Evolutionary conservation across 2,329 filamentous ascomycete genomes (phyloP).

Genomic region (Bipolaris zeicola): DNA sequence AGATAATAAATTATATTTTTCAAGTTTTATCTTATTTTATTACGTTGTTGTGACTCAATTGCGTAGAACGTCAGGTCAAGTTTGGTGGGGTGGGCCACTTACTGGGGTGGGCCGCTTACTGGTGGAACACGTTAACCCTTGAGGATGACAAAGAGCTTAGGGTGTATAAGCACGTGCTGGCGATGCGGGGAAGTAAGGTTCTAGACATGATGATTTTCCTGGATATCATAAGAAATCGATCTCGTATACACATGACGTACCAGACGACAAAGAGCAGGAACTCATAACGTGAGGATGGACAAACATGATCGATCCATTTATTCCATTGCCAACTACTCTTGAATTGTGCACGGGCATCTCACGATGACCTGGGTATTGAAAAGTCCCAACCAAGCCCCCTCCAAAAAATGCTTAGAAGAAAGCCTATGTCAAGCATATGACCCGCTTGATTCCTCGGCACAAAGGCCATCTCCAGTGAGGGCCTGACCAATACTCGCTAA

Average conservation of each 20-base stretch:
- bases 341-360: neutral
- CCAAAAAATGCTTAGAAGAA: neutral
- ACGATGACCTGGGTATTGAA: neutral
- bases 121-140: too few species aligned
- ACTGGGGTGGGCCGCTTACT: too few species aligned
- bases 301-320: neutral
- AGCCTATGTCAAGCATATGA: neutral
- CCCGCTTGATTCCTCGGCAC: neutral
- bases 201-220: neutral
- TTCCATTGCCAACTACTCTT: neutral
- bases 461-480: neutral
- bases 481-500: slow-evolving; percentile 13
- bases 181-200: neutral
- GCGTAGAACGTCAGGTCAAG: too few species aligned
- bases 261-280: neutral
- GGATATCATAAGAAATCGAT: neutral
- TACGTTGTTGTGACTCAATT: too few species aligned
- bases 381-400: neutral
- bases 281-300: neutral
- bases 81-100: too few species aligned
- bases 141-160: slow-evolving; percentile 6
- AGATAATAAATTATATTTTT: too few species aligned
- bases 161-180: neutral
- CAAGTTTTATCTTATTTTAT: too few species aligned
- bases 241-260: neutral